A percentile compares a stretch with the other conserved stretches of the same genome.
phyloP scores from a whole-genome alignment of 2,329 filamentous ascomycete species.

The Aspergillus tanneri region DNA sequence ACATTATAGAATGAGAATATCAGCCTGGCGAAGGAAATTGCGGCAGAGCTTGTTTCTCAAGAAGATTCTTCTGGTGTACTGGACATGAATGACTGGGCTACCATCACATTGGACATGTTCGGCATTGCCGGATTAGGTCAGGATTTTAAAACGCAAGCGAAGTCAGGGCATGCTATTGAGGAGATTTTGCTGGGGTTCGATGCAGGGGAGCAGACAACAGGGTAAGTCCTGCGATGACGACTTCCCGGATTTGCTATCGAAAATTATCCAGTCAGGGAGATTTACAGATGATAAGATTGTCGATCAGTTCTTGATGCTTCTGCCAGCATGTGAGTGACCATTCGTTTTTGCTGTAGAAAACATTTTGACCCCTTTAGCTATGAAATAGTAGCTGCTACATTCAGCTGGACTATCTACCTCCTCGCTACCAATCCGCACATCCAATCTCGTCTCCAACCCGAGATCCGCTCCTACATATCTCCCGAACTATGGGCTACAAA shows the following conservation, averaged over 20 bases:
- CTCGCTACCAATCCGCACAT: background rate
- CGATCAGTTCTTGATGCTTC: background rate
- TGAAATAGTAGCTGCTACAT: background rate
- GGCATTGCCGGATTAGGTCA: background rate
- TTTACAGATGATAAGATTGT: background rate
- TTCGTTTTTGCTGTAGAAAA: background rate
- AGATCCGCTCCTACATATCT: background rate
- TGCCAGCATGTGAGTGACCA: background rate
- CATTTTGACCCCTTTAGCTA: background rate
- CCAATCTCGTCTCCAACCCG: background rate
- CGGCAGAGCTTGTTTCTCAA: background rate
- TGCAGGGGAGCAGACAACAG: background rate
- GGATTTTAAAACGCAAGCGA: background rate
- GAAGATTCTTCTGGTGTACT: background rate
- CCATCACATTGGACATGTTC: background rate
- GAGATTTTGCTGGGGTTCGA: background rate
- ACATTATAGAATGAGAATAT: background rate
- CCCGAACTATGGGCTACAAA: background rate
- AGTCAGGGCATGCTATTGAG: background rate
- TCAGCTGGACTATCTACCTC: background rate
- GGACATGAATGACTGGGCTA: background rate
- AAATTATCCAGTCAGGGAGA: background rate
- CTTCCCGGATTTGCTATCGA: background rate
- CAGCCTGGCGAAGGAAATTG: background rate
- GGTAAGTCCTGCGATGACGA: too few species aligned